Evolutionary conservation across 1,139 yeast species (phyloP), one percentile per base, ranked within the genome.

Genomic region (Blastobotrys raffinosifermentans): DNA sequence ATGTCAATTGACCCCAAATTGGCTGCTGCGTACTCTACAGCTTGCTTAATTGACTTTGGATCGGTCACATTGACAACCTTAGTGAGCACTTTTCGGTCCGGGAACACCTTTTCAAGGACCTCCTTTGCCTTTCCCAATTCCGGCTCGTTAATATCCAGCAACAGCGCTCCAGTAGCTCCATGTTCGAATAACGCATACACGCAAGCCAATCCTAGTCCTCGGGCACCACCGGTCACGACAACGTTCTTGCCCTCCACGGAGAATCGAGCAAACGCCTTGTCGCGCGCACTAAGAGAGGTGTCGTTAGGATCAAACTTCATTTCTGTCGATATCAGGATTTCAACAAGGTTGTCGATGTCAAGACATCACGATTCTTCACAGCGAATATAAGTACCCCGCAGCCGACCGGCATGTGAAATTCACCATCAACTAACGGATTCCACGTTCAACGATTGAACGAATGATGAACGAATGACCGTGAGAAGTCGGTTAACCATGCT

Each of bases 181-280:
- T 42, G 44, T 31, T 42, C 45, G 18, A 39, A 21, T 27, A 40
- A 31, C 4, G 44, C 45, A 32, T 34, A 38, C 6, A 44, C 41
- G 10, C 39, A 30, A 9, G 34, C 45, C 19, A 42, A 31, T 2
- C 45, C 45, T 14, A 42, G 23, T 9, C 44, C 42, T 3, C 44
- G 23, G 8, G 30, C 44, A 1, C 45, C 45, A 7, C 45, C 45
- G 16, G 42, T 42, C 11, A 40, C 27, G 17, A 43, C 45, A 2
- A 37, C 45, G 19, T 22, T 38, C 25, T 38, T 35, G 18, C 43
- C 42, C 7, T 29, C 26, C 10, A 40, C 33, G 20, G 34, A 29
- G 23, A 42, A 42, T 27, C 45, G 25, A 13, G 21, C 26, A 13
- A 35, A 25, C 4, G 44, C 44, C 19, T 31, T 34, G 8, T 31